These are phyloP conservation scores for Casaregolazyma lundiana DNA, from an alignment of 1,139 yeast genomes.

Conservation along the genomic window DNA sequence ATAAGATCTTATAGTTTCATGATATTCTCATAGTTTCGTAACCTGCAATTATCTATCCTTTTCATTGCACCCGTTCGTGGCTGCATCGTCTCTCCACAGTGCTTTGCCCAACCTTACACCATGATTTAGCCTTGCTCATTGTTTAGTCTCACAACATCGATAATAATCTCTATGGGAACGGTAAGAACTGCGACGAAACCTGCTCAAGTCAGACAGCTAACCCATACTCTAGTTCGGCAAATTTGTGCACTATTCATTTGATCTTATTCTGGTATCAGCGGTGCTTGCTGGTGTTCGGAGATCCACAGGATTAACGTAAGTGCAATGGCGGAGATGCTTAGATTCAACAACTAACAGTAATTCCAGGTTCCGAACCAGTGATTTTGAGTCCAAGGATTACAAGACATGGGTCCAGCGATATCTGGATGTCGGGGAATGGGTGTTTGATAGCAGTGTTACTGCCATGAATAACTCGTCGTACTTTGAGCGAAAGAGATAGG, in stretches of 20 bases:
- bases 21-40: too few species aligned
- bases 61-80: neutral
- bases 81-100: neutral
- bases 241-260: constrained; percentile 61
- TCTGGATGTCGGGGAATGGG: constrained; percentile 78
- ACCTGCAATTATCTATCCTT: too few species aligned
- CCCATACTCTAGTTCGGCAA: constrained; percentile 27
- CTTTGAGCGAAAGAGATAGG: constrained; percentile 50
- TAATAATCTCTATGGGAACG: constrained; percentile 15
- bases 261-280: constrained; percentile 72
- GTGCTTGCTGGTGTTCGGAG: constrained; percentile 86
- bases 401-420: constrained; percentile 60
- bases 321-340: constrained; percentile 12
- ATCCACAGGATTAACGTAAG: constrained; percentile 71
- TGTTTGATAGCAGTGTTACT: constrained; percentile 70
- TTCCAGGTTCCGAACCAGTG: constrained; percentile 30
- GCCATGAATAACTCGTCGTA: constrained; percentile 67
- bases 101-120: neutral
- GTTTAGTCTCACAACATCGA: neutral
- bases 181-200: constrained; percentile 10
- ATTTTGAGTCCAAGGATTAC: constrained; percentile 45
- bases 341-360: neutral
- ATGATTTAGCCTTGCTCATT: neutral
- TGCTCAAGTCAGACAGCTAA: neutral
- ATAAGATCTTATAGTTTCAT: too few species aligned